phyloP scores from a whole-genome alignment of 2,329 filamentous ascomycete genomes.

The Rutstroemia sp. region DNA sequence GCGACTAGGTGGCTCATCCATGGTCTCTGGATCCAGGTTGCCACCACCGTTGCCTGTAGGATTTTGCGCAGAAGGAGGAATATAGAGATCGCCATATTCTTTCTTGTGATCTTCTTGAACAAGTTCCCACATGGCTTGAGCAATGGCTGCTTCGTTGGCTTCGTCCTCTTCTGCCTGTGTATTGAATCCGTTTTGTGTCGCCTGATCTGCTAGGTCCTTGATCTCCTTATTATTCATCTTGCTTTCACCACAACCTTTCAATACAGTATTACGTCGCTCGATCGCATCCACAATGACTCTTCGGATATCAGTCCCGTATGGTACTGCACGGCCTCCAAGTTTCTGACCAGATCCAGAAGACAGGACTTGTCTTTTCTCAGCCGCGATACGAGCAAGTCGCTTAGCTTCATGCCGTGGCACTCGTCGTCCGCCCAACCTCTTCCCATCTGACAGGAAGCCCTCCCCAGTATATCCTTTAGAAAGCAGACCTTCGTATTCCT shows the following conservation, averaged over 20 bases:
- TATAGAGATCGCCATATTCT: slow-evolving; percentile 24
- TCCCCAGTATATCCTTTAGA: slow-evolving; percentile 86
- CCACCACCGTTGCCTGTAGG: slow-evolving; percentile 29
- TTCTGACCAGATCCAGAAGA: slow-evolving; percentile 59
- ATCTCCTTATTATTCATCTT: slow-evolving; percentile 60
- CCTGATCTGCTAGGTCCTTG: slow-evolving; percentile 53
- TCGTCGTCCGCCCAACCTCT: slow-evolving; percentile 59
- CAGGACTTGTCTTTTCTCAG: slow-evolving; percentile 58
- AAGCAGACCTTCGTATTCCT: slow-evolving; percentile 70
- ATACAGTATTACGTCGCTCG: slow-evolving; percentile 57
- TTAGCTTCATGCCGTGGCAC: slow-evolving; percentile 68
- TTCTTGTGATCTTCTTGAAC: slow-evolving; percentile 62
- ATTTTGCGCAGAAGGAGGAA: slow-evolving; percentile 24
- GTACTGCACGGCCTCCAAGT: slow-evolving; percentile 56
- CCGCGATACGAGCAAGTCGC: slow-evolving; percentile 64
- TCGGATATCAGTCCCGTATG: slow-evolving; percentile 61
- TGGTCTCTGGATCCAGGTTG: slow-evolving; percentile 8
- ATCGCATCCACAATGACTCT: slow-evolving; percentile 65
- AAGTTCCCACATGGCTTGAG: slow-evolving; percentile 77
- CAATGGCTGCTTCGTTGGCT: slow-evolving; percentile 80
- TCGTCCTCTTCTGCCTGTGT: slow-evolving; percentile 84
- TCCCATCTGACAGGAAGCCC: slow-evolving; percentile 72
- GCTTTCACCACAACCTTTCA: slow-evolving; percentile 65
- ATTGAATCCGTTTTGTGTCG: slow-evolving; percentile 65
- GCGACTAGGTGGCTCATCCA: background rate